Conservation (phyloP, 306 rosid species). For the Trifolium repens region DNA sequence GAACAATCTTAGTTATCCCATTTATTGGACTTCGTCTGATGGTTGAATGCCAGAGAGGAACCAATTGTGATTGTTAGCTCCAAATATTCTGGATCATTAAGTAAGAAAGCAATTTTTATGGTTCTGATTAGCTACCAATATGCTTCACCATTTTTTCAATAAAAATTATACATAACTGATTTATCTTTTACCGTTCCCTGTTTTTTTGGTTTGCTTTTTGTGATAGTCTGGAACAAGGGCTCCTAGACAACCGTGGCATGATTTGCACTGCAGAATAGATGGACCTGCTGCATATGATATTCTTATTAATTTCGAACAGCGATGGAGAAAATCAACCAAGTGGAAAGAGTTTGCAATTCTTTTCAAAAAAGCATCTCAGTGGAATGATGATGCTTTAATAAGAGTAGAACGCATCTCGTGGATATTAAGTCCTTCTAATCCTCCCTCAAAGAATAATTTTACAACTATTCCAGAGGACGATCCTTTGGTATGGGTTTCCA, state of each 20-base stretch:
- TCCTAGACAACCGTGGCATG: slow-evolving; percentile 99
- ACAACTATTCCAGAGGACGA: slow-evolving; percentile 73
- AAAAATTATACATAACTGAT: slow-evolving; percentile 12
- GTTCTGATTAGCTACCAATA: slow-evolving; percentile 3
- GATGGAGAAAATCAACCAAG: slow-evolving; percentile 80
- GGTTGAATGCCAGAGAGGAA: slow-evolving; percentile 25
- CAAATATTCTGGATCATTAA: neutral
- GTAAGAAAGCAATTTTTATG: neutral
- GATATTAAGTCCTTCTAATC: slow-evolving; percentile 74
- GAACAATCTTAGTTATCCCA: slow-evolving; percentile 11
- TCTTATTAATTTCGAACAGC: slow-evolving; percentile 94
- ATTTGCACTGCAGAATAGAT: slow-evolving; percentile 87
- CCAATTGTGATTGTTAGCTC: slow-evolving; percentile 26
- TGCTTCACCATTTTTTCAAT: neutral
- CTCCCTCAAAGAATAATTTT: slow-evolving; percentile 21
- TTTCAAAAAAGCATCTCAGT: slow-evolving; percentile 57
- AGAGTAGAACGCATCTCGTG: slow-evolving; percentile 88
- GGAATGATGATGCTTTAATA: slow-evolving; percentile 82
- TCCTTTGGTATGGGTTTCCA: slow-evolving; percentile 53
- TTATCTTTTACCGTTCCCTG: slow-evolving; percentile 9
- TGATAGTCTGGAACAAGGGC: slow-evolving; percentile 72
- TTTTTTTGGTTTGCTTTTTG: slow-evolving; percentile 35
- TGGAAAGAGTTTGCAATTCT: slow-evolving; percentile 79
- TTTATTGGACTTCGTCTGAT: slow-evolving; percentile 21
- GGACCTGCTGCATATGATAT: slow-evolving; percentile 98